Evolutionary conservation across 768 basidiomycete genomes (phyloP), one percentile per base, ranked within the genome.

Genomic region (Pleurotus salmoneostramineus): DNA sequence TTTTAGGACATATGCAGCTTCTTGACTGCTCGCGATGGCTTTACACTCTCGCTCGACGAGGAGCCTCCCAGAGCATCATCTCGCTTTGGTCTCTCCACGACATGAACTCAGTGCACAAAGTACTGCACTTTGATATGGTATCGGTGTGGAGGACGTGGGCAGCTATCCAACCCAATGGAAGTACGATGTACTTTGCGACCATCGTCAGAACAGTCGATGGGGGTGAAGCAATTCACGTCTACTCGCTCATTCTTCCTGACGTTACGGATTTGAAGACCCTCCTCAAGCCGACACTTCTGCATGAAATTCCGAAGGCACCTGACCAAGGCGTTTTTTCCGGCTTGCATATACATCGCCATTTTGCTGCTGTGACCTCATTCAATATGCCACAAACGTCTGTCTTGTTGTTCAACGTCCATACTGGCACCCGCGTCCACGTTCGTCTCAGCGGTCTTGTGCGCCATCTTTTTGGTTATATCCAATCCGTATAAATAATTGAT

Each of bases 1-100:
- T 77, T 15, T 74, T 80, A 44, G 71, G 73, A 32, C 72, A 75
- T 48, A 76, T 83, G 69, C 76, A 76, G 57, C 69, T 80, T 50
- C 71, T 83, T 15, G 80, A 46, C 17, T 46, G 78, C n/a, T 72
- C 75, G 11, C 66, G 72, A 27, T 83, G 79, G 78, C 75, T 84
- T 21, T 71, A 82, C 4, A 76, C 75, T 27, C 70, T 80, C 31
- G 69, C 71, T 50, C 71, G 72, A 27, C 21, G 21, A 27, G 21
- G 21, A 27, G 47, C 58, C 61, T 4, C 52, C 40, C 40, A 61
- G 63, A 7, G 56, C 60, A 44, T 70, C 33, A 62, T 84, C 17
- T 75, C 73, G 8, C 64, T 84, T 8, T 82, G 81, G 77, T 77
- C 72, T 47, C 60, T 74, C 31, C 65, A 64, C n/a, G 68, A 71